Evolutionary conservation across 2,329 filamentous ascomycete species (phyloP), one percentile per base, ranked within the genome.

Genomic region (Trichoderma sp.): DNA sequence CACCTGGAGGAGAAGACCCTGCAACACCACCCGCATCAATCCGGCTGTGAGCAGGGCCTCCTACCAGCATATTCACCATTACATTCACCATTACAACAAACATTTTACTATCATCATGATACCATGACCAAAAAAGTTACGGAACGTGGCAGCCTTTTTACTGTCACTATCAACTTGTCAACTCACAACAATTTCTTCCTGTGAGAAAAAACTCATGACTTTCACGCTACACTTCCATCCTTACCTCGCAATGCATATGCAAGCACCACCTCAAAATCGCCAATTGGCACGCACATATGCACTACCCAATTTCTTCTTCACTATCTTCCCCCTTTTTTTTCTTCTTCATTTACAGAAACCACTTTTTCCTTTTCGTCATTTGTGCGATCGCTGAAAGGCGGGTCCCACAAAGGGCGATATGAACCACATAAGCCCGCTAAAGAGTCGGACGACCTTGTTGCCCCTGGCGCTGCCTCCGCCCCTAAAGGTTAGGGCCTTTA

Each of bases 381-480:
- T 63, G 35, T 63, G 59, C 68, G 27, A 63, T 63, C 38, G 59
- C 59, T 21, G 27, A 63, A 50, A 16, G 38, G 38, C 38, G 68
- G 33, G 45, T 21, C 18, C n/a, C 24, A 8, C 18, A n/a, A 64
- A 21, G 62, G 62, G 33, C 45, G 62, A 38, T 64, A 38, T 64
- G 31, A 53, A 24, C 33, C 31, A 21, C 31, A 64, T 24, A 38
- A 24, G 62, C 62, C 27, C 65, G 29, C 65, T 68, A 56, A 59
- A 41, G 18, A 69, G 56, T 18, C 7, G 45, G 38, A 16, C 29
- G 60, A 33, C 21, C 11, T 33, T 24, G 38, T 6, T 50, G 38
- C 68, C 59, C 68, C 68, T 72, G 68, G 29, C 59, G 68, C 18
- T 53, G 59, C 56, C 21, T 71, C 53, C 68, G 56, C 56, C 66